A percentile compares a stretch with the other conserved stretches of the same genome.
Conservation (phyloP, 1,284 basidiomycete species). For the Marasmius tenuissimus region DNA sequence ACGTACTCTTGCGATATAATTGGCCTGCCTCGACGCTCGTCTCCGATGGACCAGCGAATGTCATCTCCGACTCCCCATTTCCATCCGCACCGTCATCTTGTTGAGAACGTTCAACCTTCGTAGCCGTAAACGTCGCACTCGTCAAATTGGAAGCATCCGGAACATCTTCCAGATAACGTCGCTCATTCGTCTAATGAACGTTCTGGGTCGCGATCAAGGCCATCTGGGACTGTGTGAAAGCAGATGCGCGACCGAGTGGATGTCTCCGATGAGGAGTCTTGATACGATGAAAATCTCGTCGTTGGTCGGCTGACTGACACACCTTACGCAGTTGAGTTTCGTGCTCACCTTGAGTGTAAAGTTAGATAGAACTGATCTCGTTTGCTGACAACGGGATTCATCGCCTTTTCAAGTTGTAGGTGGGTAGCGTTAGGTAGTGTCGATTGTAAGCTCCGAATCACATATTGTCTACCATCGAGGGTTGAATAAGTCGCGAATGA, state of each 20-base stretch:
- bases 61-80: conserved; percentile 36
- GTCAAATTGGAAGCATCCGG: conserved; percentile 23
- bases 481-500: neutral
- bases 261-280: conserved; percentile 72
- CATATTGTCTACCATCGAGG: conserved; percentile 46
- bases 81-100: conserved; percentile 8
- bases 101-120: neutral
- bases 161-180: conserved; percentile 73
- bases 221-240: conserved; percentile 68
- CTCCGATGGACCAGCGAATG: neutral
- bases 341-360: conserved; percentile 68
- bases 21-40: conserved; percentile 34
- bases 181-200: conserved; percentile 66
- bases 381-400: conserved; percentile 35
- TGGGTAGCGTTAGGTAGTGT: conserved; percentile 67
- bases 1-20: conserved; percentile 77
- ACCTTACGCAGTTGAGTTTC: conserved; percentile 73
- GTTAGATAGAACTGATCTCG: conserved; percentile 77
- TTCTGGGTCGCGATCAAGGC: conserved; percentile 70
- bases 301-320: conserved; percentile 30
- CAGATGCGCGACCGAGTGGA: conserved; percentile 54
- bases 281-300: conserved; percentile 73
- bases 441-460: conserved; percentile 66
- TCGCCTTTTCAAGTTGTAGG: conserved; percentile 63
- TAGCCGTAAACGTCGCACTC: neutral